These are phyloP conservation scores for Metschnikowia baotianmanensis DNA, from an alignment of 805 yeast species.

Conservation along the genomic window DNA sequence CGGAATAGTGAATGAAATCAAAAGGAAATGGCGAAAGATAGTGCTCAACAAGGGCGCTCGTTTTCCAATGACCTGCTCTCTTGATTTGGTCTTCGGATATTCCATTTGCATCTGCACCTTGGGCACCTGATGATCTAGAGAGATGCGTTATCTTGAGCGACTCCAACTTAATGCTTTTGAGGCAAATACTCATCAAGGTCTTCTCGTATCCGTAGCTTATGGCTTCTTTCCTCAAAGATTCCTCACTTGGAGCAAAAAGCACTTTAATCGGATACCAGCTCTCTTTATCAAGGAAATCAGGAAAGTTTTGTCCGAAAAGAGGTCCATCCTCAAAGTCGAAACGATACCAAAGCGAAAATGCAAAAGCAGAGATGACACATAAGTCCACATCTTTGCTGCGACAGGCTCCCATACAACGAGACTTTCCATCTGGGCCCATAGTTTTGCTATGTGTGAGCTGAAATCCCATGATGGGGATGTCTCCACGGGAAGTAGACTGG, in stretches of 20 bases:
- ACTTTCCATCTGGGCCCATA: not conserved
- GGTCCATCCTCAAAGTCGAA: constrained; percentile 9
- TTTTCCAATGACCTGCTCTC: not conserved
- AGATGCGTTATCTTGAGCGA: not conserved
- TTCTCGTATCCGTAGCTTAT: constrained; percentile 1
- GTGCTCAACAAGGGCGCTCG: not conserved
- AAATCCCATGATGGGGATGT: constrained; percentile 2
- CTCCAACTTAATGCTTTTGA: not conserved
- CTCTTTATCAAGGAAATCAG: constrained; percentile 1
- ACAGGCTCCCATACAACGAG: not conserved
- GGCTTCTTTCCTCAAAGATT: not conserved
- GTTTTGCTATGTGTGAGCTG: not conserved
- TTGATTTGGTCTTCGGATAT: not conserved
- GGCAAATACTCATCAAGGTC: not conserved
- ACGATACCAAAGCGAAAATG: constrained; percentile 11
- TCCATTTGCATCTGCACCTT: not conserved
- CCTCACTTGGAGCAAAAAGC: not conserved
- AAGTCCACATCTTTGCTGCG: constrained; percentile 8
- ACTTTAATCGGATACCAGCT: constrained; percentile 5
- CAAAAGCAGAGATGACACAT: constrained; percentile 8
- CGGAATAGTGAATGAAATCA: constrained; percentile 5
- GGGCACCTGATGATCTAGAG: not conserved
- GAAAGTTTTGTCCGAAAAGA: not conserved
- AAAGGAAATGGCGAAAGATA: constrained; percentile 2
- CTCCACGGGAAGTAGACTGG: constrained; percentile 1